Evolutionary conservation across 2,329 filamentous ascomycete genomes (phyloP), one percentile per base, ranked within the genome.

Genomic region (Aspergillus sclerotialis): DNA sequence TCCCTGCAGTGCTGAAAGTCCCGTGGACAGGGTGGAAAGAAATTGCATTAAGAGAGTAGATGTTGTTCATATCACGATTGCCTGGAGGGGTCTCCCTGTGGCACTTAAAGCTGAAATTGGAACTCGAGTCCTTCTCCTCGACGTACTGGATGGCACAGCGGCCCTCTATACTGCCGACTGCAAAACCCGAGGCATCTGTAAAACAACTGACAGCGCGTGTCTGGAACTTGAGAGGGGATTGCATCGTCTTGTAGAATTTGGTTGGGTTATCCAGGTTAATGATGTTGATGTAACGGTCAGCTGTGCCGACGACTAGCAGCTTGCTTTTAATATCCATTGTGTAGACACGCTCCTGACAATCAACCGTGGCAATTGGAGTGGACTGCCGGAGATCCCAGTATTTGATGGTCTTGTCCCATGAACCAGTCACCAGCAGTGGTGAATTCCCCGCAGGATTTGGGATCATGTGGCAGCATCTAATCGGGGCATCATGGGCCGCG

Each of bases 41-140:
- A 62, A 98, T 98, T 49, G 88, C 83, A 67, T 98, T 98, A 56
- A 98, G 88, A 2, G 88, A 82, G 70, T 89, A 92, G 50, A 96
- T 92, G 55, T 90, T 92, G 50, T 84, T 86, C 45, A 82, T 69
- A 63, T 87, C 89, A 53, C 60, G 77, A 35, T 55, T 58, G 34
- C 60, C 64, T 37, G 78, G 67, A 1, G 84, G 78, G 4, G 78
- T 76, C 52, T 94, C 86, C 39, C 92, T 88, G 63, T 98, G 92
- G 65, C 92, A 98, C 67, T 96, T 96, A 79, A 98, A 98, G 27
- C 87, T 94, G 72, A 98, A 98, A 70, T 98, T 96, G 55, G 82
- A 84, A 52, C 80, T 76, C 3, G 83, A 69, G 58, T 98, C 88
- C 64, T 95, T 95, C 28, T 98, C 92, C 53, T 98, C 90, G 23